Base-by-base conservation (phyloP, 768 basidiomycete species). In the Roridomyces roridus region DNA sequence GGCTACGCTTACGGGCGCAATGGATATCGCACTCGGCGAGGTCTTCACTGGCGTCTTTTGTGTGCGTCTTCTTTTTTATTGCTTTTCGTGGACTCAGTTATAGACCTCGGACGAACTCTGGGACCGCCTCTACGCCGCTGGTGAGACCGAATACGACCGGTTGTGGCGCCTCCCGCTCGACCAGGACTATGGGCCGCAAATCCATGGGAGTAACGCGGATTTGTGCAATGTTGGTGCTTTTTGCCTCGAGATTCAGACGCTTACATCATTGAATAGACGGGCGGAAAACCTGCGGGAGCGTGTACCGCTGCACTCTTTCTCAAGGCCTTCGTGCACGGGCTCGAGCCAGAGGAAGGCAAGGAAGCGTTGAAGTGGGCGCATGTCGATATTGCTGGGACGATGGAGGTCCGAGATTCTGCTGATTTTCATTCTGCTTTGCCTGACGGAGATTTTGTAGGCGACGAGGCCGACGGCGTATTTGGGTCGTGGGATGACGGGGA, bases 121-220 rank as follows among this genome's bases (percentile, higher is more conserved):
- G 91, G 65, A 81, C 34, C 76, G 82, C 50, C 81, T 96, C 11
- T 76, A 84, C 58, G 76, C 68, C 3, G 92, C 93, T 3, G 92
- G 91, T 11, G 84, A 87, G 73, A 71, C 74, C 14, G 90, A 92
- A 65, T 83, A 89, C 66, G 92, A n/a, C n/a, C n/a, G n/a, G n/a
- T n/a, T n/a, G n/a, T n/a, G n/a, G n/a, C 85, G 94, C 25, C 85
- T 95, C 87, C 93, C 93, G 10, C 83, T 96, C 49, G 88, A 92
- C 64, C 91, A 92, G 40, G 91, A 87, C 53, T 96, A 80, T 62
- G 85, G 83, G 1, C 82, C 85, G 11, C 91, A 92, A 68, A 94
- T 96, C 64, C 72, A 86, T n/a, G n/a, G n/a, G n/a, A n/a, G n/a
- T 24, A 92, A 92, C 64, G 92, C 91, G 23, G 92, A 94, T 69